Base-by-base conservation (phyloP, 306 rosid species). In the Ormosia emarginata region DNA sequence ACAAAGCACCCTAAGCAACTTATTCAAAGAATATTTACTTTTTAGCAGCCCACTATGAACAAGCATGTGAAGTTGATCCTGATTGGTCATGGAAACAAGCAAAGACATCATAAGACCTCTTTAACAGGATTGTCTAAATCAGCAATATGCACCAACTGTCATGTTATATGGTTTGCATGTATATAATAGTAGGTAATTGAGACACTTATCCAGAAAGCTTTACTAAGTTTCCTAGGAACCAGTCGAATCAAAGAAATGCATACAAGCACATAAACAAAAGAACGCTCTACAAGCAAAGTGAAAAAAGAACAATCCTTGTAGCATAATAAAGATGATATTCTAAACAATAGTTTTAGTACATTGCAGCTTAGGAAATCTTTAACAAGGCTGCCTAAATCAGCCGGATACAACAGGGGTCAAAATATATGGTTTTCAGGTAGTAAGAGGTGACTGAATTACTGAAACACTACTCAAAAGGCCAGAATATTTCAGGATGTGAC, bases 381-480 rank as follows among this genome's bases (percentile, higher is more conserved):
- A 70, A 71, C 53, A 59, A 6, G 39, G 67, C 67, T 50, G 71
- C 6, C 41, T 29, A 67, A 53, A 74, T 49, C 56, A 84, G 9
- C 40, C 74, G 36, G 58, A 56, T 56, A 46, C 33, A 67, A 47
- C 9, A 84, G 32, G 55, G 66, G 75, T 79, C 70, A 79, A 4
- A 46, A 24, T 80, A 39, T 71, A 67, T 79, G 79, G 8, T 72
- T 75, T 63, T 81, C 59, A 71, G 18, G 32, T 43, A 71, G 41
- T n/a, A 78, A 33, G 17, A 7, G 15, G 46, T 24, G 5, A 40
- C 24, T 32, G 36, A n/a, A 3, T 71, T 49, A 52, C 50, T 49
- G n/a, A 76, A 76, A 40, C 37, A 49, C 79, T 2, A 15, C 63
- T 59, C 24, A 67, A 12, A 67, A 30, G 37, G 61, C 34, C 0